A percentile compares a stretch with the other conserved stretches of the same genome.
Evolutionary conservation across 768 basidiomycete genomes (phyloP).

Genomic region (Lentinula aciculospora): DNA sequence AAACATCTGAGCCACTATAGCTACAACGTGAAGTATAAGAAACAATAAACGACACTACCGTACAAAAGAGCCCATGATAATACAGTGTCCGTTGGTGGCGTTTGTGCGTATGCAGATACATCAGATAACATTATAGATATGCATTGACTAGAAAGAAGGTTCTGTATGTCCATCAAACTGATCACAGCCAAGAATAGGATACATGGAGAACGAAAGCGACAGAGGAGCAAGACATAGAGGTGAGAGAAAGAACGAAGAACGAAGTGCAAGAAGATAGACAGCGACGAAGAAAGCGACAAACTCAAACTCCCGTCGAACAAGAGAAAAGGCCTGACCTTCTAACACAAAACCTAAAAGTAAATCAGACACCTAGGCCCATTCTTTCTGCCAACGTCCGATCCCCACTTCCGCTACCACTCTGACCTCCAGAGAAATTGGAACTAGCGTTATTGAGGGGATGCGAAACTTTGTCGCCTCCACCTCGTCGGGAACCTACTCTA

Average conservation of each 20-base stretch:
- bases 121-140: background rate
- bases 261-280: background rate
- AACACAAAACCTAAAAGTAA: conserved; percentile 14
- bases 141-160: background rate
- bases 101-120: background rate
- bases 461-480: conserved; percentile 14
- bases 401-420: conserved; percentile 24
- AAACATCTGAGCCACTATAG: background rate
- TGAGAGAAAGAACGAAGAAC: conserved; percentile 25
- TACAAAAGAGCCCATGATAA: background rate
- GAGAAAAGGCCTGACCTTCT: conserved; percentile 3
- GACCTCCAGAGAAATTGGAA: conserved; percentile 13
- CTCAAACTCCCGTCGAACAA: background rate
- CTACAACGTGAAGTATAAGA: background rate
- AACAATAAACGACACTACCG: background rate
- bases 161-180: background rate
- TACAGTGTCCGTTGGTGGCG: background rate
- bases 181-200: background rate
- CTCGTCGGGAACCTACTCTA: conserved; percentile 28
- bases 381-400: conserved; percentile 85
- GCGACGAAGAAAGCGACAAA: background rate
- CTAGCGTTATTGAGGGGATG: conserved; percentile 5
- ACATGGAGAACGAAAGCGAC: conserved; percentile 11
- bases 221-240: conserved; percentile 15
- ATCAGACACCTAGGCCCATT: conserved; percentile 58